Percentiles rank a stretch among this genome's conserved stretches.
Conservation (phyloP, 106 monocot genomes). For the Gastrodia elata region DNA sequence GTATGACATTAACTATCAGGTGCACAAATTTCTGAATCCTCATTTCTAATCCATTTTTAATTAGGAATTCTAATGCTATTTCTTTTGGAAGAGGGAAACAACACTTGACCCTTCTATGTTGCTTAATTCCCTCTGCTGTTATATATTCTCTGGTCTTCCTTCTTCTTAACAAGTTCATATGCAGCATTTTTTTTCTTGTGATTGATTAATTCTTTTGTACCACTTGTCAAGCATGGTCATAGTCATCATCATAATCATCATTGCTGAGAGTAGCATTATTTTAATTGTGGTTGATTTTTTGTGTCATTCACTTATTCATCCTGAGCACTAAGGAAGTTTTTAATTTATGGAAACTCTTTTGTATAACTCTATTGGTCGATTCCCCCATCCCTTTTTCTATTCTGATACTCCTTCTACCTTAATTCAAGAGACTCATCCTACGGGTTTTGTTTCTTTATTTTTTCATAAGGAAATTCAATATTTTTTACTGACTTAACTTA, state of each 20-base stretch:
- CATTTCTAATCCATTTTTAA: no score
- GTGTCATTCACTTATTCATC: background rate
- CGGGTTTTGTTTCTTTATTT: background rate
- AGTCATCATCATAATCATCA: background rate
- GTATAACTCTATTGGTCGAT: background rate
- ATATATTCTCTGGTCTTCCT: no score
- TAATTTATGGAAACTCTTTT: background rate
- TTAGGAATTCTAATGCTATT: no score
- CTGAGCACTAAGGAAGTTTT: background rate
- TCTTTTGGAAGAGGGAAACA: no score
- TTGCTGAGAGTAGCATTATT: background rate
- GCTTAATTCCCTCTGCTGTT: no score
- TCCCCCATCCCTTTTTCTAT: no score
- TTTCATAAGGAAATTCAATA: background rate
- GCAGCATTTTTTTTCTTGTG: no score
- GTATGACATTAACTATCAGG: constrained; percentile 15
- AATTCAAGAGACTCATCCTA: background rate
- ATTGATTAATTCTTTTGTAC: no score
- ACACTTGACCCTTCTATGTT: no score
- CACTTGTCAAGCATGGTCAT: no score
- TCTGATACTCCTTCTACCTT: background rate
- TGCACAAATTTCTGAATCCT: background rate
- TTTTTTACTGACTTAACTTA: background rate
- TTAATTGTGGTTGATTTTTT: background rate
- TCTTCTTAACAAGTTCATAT: no score